A percentile compares a stretch with the other conserved stretches of the same genome.
Evolutionary conservation across 371 early-diverging fungal species (phyloP).

Genomic region (Gilbertella persicaria): DNA sequence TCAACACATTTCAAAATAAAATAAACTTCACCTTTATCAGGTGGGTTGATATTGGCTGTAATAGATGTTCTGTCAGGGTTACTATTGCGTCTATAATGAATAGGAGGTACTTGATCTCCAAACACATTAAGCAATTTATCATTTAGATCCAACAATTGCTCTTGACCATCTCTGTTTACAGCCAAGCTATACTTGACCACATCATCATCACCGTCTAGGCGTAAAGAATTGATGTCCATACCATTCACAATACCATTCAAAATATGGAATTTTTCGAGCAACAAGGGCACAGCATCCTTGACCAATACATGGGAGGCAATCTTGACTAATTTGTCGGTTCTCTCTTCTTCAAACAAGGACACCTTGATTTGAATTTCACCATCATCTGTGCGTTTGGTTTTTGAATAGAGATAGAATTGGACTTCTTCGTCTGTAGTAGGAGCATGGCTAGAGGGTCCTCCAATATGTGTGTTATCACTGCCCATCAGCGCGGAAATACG

Average conservation of each 20-base stretch:
- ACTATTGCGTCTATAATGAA: slow-evolving; percentile 36
- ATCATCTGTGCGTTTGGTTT: slow-evolving; percentile 34
- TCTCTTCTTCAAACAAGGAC: slow-evolving; percentile 30
- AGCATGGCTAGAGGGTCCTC: slow-evolving; percentile 30
- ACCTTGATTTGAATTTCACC: slow-evolving; percentile 46
- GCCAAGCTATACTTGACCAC: slow-evolving; percentile 33
- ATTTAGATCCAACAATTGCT: slow-evolving; percentile 9
- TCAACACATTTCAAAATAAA: slow-evolving; percentile 36
- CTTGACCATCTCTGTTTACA: slow-evolving; percentile 25
- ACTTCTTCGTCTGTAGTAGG: slow-evolving; percentile 21
- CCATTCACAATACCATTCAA: slow-evolving; percentile 49
- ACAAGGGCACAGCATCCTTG: slow-evolving; percentile 34
- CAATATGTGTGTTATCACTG: slow-evolving; percentile 36
- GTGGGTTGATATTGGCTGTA: slow-evolving; percentile 38
- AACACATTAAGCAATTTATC: slow-evolving; percentile 37
- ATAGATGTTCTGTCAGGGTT: slow-evolving; percentile 49
- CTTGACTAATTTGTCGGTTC: slow-evolving; percentile 44
- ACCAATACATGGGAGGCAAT: slow-evolving; percentile 34
- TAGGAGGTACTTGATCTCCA: slow-evolving; percentile 36
- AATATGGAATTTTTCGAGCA: slow-evolving; percentile 52
- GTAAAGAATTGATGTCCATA: slow-evolving; percentile 26
- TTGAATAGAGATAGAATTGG: slow-evolving; percentile 44
- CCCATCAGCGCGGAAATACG: slow-evolving; percentile 54
- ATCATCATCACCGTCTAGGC: slow-evolving; percentile 28
- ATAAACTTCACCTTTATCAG: slow-evolving; percentile 41